These are phyloP conservation scores for Chimonanthus praecox DNA, from an alignment of 164 flowering plant genomes.

Conservation along the genomic window DNA sequence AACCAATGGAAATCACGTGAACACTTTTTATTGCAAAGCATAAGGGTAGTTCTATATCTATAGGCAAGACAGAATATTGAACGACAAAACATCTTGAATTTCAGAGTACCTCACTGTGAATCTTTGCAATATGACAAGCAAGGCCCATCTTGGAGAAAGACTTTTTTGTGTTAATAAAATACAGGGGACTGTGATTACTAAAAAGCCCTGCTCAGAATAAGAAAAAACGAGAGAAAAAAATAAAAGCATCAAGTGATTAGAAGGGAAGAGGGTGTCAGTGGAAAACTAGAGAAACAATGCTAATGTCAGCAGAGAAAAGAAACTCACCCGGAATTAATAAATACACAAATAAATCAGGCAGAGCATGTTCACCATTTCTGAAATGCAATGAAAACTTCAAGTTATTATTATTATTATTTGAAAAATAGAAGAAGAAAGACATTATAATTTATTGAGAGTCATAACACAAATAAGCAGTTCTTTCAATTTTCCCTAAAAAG, in stretches of 20 bases:
- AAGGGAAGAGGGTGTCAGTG: neutral
- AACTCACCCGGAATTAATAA: conserved; percentile 76
- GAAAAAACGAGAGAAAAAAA: neutral
- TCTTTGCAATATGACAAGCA: conserved; percentile 91
- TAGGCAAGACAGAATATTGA: no score
- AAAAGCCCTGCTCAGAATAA: conserved; percentile 52
- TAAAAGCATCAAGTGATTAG: conserved; percentile 1
- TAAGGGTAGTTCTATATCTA: no score
- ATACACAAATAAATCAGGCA: conserved; percentile 79
- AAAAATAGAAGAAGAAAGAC: no score
- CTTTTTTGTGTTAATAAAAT: conserved; percentile 68
- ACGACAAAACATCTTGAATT: neutral
- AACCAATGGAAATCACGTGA: no score
- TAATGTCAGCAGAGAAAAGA: neutral
- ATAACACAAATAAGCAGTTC: neutral
- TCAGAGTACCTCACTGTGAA: conserved; percentile 77
- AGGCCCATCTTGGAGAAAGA: conserved; percentile 93
- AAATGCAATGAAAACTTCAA: conserved; percentile 12
- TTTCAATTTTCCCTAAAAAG: no score
- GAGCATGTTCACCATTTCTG: conserved; percentile 72
- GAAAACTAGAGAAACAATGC: neutral
- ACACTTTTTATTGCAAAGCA: no score
- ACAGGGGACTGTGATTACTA: conserved; percentile 85
- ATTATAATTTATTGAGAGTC: neutral
- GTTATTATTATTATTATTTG: neutral